Conservation (phyloP, 305 asterid species). For the Fraxinus sp. region DNA sequence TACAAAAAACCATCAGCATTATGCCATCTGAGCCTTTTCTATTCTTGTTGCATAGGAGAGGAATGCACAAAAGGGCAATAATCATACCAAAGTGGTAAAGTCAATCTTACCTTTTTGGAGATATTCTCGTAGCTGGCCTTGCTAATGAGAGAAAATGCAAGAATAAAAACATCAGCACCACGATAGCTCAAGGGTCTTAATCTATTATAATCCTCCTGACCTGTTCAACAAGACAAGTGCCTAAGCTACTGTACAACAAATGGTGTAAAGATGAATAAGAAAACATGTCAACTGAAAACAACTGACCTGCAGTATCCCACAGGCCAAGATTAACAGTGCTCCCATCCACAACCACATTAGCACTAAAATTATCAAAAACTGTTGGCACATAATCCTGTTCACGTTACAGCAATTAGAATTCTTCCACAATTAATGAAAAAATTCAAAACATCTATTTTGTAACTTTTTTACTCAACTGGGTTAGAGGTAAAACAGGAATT, state of each 20-base stretch:
- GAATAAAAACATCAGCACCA: constrained; percentile 61
- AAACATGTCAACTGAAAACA: constrained; percentile 4
- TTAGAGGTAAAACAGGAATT: neutral
- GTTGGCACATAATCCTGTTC: constrained; percentile 68
- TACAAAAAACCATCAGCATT: constrained; percentile 10
- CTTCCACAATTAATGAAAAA: neutral
- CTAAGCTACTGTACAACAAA: constrained; percentile 18
- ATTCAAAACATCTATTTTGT: neutral
- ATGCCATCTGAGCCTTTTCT: constrained; percentile 4
- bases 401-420: neutral
- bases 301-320: constrained; percentile 69
- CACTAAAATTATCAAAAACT: constrained; percentile 71
- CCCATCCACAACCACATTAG: constrained; percentile 69
- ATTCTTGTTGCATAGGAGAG: neutral
- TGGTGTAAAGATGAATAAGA: neutral
- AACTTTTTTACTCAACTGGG: neutral
- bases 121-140: constrained; percentile 62
- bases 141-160: constrained; percentile 57
- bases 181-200: constrained; percentile 60
- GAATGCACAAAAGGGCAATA: neutral
- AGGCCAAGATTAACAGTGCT: constrained; percentile 63
- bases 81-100: neutral
- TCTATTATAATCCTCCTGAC: constrained; percentile 63
- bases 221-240: constrained; percentile 30
- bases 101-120: constrained; percentile 45